These are phyloP conservation scores for Lobosporangium transversale DNA, from an alignment of 192 early-diverging fungal genomes.

Conservation along the genomic window DNA sequence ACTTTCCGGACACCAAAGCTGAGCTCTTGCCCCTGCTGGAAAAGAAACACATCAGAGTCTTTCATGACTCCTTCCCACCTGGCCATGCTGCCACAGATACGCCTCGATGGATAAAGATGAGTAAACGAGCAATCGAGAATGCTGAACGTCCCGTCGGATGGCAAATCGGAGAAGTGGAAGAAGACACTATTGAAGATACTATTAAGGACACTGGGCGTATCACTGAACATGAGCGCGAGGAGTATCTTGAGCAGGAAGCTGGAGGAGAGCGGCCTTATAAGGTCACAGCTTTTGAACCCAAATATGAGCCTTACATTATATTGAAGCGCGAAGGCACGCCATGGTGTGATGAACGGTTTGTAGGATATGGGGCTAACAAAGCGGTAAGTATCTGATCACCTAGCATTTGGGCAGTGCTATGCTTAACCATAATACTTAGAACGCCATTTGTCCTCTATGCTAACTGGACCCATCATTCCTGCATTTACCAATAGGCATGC, in stretches of 20 bases:
- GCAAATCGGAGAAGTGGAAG: slow-evolving; percentile 8
- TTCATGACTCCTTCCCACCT: slow-evolving; percentile 61
- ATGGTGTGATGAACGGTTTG: slow-evolving; percentile 70
- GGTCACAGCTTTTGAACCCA: slow-evolving; percentile 63
- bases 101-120: slow-evolving; percentile 51
- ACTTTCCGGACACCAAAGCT: slow-evolving; percentile 62
- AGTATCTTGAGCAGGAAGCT: slow-evolving; percentile 45
- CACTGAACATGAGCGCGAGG: slow-evolving; percentile 4
- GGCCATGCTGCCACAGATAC: slow-evolving; percentile 71
- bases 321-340: slow-evolving; percentile 62
- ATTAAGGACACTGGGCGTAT: neutral
- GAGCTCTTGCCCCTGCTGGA: slow-evolving; percentile 54
- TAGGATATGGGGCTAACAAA: slow-evolving; percentile 73
- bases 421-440: too few species aligned
- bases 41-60: slow-evolving; percentile 63
- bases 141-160: neutral
- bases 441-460: too few species aligned
- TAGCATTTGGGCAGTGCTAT: too few species aligned
- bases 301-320: slow-evolving; percentile 70
- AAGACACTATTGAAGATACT: neutral
- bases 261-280: slow-evolving; percentile 57
- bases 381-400: slow-evolving; percentile 55
- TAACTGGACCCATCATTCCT: too few species aligned
- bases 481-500: slow-evolving; percentile 53
- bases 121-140: neutral